A percentile compares a stretch with the other conserved stretches of the same genome.
These are phyloP conservation scores for Ceratobasidium sp. DNA, from an alignment of 1,284 basidiomycete genomes.

Conservation along the genomic window DNA sequence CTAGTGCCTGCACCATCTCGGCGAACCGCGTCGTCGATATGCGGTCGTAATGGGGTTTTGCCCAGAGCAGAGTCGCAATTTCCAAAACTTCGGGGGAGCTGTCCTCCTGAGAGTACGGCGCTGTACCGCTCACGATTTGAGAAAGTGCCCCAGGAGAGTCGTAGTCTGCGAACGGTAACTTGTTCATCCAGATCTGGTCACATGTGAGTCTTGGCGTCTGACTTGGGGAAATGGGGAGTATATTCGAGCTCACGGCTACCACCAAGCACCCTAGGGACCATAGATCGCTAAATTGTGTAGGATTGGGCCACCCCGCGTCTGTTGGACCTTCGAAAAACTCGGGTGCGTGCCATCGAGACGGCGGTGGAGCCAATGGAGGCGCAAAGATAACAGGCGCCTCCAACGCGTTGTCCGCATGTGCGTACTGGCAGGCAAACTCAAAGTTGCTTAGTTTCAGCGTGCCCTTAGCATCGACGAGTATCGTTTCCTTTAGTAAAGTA, in stretches of 20 bases:
- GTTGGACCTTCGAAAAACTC: slow-evolving; percentile 10
- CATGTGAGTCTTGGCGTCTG: not conserved
- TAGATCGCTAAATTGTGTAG: slow-evolving; percentile 23
- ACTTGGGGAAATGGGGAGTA: not conserved
- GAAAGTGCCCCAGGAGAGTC: slow-evolving; percentile 9
- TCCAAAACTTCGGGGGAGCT: not conserved
- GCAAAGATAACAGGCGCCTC: slow-evolving; percentile 22
- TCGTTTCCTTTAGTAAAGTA: not conserved
- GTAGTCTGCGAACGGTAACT: slow-evolving; percentile 7
- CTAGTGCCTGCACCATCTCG: not conserved
- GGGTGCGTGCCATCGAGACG: slow-evolving; percentile 34
- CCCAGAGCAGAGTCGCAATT: slow-evolving; percentile 1
- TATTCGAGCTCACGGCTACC: not conserved
- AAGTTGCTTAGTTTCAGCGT: slow-evolving; percentile 14
- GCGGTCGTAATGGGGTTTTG: slow-evolving; percentile 1
- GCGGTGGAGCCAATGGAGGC: slow-evolving; percentile 9
- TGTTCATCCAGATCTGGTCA: slow-evolving; percentile 1
- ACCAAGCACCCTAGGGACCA: slow-evolving; percentile 27
- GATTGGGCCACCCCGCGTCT: not conserved
- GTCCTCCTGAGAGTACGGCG: slow-evolving; percentile 10
- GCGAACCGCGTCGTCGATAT: not conserved
- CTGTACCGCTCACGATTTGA: not conserved
- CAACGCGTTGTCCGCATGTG: slow-evolving; percentile 2
- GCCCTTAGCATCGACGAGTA: not conserved
- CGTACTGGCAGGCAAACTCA: slow-evolving; percentile 35